Evolutionary conservation across 805 yeast species (phyloP), one percentile per base, ranked within the genome.

Genomic region (Monosporozyma aerobia): DNA sequence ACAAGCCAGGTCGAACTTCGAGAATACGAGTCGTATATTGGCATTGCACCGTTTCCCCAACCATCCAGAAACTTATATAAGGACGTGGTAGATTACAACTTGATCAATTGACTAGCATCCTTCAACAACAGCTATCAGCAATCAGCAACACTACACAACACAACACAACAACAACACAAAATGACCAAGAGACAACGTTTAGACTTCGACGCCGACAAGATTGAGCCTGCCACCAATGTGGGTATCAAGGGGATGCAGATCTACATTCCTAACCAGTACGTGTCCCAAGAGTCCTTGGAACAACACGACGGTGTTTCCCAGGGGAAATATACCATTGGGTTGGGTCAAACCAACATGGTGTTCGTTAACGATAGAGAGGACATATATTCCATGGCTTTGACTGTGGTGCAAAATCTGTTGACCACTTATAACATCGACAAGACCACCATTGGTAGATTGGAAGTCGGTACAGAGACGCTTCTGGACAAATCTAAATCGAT

Each of bases 331-430:
- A 94, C 99, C 68, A 92, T 94, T 71, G 99, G 99, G 49, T 79
- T 94, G 56, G 99, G 99, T 59, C 99, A 94, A 77, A 92, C 97
- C 65, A 89, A 90, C 73, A 94, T 94, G 99, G 81, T 95, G 19
- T 94, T 88, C 64, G 98, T 94, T 60, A 86, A 92, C 69, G 99
- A 94, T 74, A 83, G 97, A 71, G 98, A 94, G 73, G 99, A 94
- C 67, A 90, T 90, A 64, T 90, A 90, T 77, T 94, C 99, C 39
- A 77, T 94, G 78, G 75, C 87, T n/a, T 76, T 94, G 67, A 94
- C 98, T n/a, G 97, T 79, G 22, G 77, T 87, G 56, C 80, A 85
- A 56, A 81, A 81, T 54, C 79, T 94, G 66, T 73, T 94, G 64
- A 77, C 81, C 64, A 84, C 90, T 76, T 83, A 89, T 79, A 77